Percentiles rank a stretch among this genome's conserved stretches.
These are phyloP conservation scores for Agastache rugosa DNA, from an alignment of 257 asterid species.

Conservation along the genomic window DNA sequence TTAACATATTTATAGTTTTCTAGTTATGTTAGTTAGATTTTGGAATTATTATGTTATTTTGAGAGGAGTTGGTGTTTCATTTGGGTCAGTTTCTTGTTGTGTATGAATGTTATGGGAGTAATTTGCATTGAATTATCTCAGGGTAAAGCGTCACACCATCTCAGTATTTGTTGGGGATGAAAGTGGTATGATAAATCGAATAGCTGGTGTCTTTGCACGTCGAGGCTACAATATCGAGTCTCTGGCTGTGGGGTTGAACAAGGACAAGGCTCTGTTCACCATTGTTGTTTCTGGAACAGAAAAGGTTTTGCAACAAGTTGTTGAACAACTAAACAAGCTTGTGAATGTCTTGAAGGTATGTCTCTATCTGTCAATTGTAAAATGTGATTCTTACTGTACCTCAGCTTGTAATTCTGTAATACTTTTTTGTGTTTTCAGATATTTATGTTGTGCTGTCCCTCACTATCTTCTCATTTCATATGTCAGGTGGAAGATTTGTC, in stretches of 20 bases:
- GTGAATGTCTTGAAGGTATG: conserved; percentile 78
- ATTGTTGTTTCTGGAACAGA: conserved; percentile 86
- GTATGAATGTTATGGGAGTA: conserved; percentile 4
- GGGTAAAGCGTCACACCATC: conserved; percentile 73
- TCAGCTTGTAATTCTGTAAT: conserved; percentile 8
- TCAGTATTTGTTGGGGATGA: conserved; percentile 93
- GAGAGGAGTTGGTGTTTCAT: conserved; percentile 17
- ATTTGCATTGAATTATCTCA: conserved; percentile 41
- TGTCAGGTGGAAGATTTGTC: conserved; percentile 85
- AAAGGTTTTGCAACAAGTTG: conserved; percentile 73
- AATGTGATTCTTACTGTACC: neutral
- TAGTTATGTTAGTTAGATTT: conserved; percentile 7
- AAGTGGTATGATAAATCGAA: conserved; percentile 87
- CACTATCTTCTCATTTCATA: conserved; percentile 24
- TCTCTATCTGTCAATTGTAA: conserved; percentile 11
- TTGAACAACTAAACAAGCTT: conserved; percentile 83
- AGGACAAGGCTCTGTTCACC: conserved; percentile 86
- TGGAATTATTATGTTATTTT: neutral
- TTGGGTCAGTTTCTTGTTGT: conserved; percentile 15
- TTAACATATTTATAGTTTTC: neutral
- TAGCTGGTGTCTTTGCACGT: conserved; percentile 91
- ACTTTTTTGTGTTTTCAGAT: conserved; percentile 11
- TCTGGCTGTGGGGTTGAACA: conserved; percentile 87
- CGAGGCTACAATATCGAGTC: conserved; percentile 91
- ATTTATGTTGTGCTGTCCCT: neutral